Percentiles rank a stretch among this genome's conserved stretches.
These are phyloP conservation scores for Ustilago trichophora DNA, from an alignment of 1,284 basidiomycete genomes.

Conservation along the genomic window DNA sequence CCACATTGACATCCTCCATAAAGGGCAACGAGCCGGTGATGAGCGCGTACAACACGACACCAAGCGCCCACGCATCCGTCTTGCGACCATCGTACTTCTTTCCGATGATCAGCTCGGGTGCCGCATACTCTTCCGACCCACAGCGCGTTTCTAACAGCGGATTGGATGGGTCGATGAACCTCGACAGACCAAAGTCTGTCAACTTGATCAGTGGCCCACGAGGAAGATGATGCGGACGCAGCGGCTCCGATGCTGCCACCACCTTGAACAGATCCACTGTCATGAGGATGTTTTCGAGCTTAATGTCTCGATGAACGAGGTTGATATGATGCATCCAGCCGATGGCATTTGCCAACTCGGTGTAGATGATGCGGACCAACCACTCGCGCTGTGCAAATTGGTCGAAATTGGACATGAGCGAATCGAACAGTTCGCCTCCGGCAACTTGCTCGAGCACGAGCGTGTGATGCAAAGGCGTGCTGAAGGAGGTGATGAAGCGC, in stretches of 20 bases:
- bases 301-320: conserved; percentile 90
- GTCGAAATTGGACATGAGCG: conserved; percentile 74
- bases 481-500: conserved; percentile 77
- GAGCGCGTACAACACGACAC: conserved; percentile 82
- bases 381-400: conserved; percentile 71
- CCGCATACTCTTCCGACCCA: conserved; percentile 89
- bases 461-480: conserved; percentile 78
- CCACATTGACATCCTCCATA: conserved; percentile 53
- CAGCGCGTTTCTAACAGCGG: conserved; percentile 85
- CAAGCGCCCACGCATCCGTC: conserved; percentile 89
- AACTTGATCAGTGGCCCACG: conserved; percentile 78
- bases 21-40: conserved; percentile 72
- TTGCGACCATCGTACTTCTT: conserved; percentile 82
- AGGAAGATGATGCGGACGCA: conserved; percentile 63
- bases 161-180: conserved; percentile 78
- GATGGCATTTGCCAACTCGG: conserved; percentile 81
- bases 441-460: conserved; percentile 80
- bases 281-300: conserved; percentile 76
- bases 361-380: conserved; percentile 79
- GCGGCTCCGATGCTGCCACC: conserved; percentile 3
- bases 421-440: conserved; percentile 84
- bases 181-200: conserved; percentile 88
- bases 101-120: conserved; percentile 85
- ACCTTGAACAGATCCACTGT: conserved; percentile 47
- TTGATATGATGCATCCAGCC: conserved; percentile 89